Base-by-base conservation (phyloP, 306 rosid species). In the Clitoria ternatea region DNA sequence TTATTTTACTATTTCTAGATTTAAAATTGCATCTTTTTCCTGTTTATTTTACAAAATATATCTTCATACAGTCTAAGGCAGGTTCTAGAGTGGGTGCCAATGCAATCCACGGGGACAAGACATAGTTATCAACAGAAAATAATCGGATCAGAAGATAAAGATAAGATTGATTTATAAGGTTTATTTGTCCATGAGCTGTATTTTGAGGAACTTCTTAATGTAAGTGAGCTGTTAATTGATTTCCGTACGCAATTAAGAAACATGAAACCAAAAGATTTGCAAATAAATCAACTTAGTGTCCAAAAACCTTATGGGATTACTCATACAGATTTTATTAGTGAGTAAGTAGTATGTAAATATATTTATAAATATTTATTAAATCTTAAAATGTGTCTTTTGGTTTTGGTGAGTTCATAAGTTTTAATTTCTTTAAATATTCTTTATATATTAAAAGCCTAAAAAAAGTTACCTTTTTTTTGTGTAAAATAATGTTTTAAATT, bases 161-260 rank as follows among this genome's bases (percentile, higher is more conserved):
- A n/a, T n/a, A n/a, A n/a, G n/a, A 61, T 39, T 37, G 29, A 36
- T 35, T 18, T 11, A 11, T 39, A 61, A 39, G 49, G 39, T 11
- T 11, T 61, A 35, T 61, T 20, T 59, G 50, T 61, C 19, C 22
- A 39, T 61, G 67, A 37, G 67, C 68, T 61, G 68, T 37, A 20
- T 4, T 30, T 20, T 61, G 17, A 37, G 30, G 19, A 18, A 12
- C 45, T 4, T 59, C 27, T 60, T 60, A 17, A 4, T 35, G 11
- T 19, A 60, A 19, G 32, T 36, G 32, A 35, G 66, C 32, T 61
- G 66, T 61, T 35, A 18, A 39, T 37, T 37, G 50, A 61, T 20
- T 61, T 22, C 35, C 68, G 32, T 61, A 61, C 68, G 13, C 35
- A 61, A 61, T n/a, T 44, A 2, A 50, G n/a, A n/a, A n/a, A n/a